These are phyloP conservation scores for Scytalidium sp. DNA, from an alignment of 2,329 filamentous ascomycete genomes.

Conservation along the genomic window DNA sequence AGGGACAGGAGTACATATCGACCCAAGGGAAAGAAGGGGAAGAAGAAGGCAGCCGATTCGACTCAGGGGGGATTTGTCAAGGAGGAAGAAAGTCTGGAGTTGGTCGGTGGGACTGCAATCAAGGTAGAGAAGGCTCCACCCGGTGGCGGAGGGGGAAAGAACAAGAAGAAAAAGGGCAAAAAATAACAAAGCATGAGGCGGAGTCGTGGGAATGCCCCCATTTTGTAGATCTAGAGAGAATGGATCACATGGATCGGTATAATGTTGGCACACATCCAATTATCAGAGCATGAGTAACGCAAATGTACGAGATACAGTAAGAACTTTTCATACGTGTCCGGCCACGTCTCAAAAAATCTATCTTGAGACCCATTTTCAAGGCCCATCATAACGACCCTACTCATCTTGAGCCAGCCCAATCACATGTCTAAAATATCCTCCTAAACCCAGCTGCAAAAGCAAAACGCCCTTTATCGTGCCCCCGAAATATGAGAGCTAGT, in stretches of 20 bases:
- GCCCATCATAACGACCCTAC: neutral
- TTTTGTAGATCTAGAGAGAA: neutral
- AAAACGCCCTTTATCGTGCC: neutral
- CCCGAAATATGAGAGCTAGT: neutral
- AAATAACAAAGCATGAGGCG: constrained; percentile 33
- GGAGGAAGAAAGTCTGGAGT: constrained; percentile 66
- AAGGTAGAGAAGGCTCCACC: constrained; percentile 58
- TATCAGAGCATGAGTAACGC: neutral
- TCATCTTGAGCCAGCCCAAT: neutral
- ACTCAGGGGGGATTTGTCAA: constrained; percentile 84
- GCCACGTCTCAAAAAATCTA: neutral
- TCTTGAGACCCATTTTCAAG: neutral
- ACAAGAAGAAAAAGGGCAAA: constrained; percentile 47
- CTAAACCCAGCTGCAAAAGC: neutral
- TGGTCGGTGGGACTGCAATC: constrained; percentile 60
- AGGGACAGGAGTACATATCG: constrained; percentile 85
- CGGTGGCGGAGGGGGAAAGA: constrained; percentile 26
- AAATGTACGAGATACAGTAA: neutral
- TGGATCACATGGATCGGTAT: neutral
- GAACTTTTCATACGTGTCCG: neutral
- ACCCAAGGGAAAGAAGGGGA: constrained; percentile 89
- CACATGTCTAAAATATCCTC: neutral
- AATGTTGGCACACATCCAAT: neutral
- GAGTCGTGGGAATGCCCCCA: neutral
- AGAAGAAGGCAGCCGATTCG: constrained; percentile 72